Base-by-base conservation (phyloP, 768 basidiomycete genomes). In the Boletus rubropictus region DNA sequence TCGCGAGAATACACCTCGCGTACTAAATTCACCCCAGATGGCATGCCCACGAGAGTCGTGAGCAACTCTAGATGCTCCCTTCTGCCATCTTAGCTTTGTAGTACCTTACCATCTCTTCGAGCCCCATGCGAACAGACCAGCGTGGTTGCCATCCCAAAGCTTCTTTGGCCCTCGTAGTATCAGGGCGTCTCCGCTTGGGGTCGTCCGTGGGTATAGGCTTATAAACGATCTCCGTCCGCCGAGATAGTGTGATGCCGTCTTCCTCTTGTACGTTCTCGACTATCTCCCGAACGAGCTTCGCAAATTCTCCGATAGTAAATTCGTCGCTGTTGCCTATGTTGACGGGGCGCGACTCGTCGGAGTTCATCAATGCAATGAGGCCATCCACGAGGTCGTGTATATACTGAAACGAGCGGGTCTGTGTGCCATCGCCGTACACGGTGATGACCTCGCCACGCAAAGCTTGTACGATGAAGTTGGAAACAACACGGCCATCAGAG, bases 401-500 rank as follows among this genome's bases (percentile, higher is more conserved):
- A 71, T 95, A 99, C 71, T 95, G 93, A 81, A 95, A 93, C 11
- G 93, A 95, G 50, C 92, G 87, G 18, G 92, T 94, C 72, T 95
- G 92, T 36, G 70, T 81, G 55, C 92, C 92, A 63, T 97, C 92
- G 42, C 93, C 91, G 63, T 94, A 95, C 37, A 97, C 91, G 39
- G 94, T 97, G 78, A 99, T 86, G 69, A 97, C 89, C 69, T 98
- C 86, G 41, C 92, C 94, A 59, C 85, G 88, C 44, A 99, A 81
- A 14, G 96, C 96, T 60, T 97, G 94, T 42, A 98, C 89, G 64
- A 96, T 95, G 69, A 99, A 99, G 73, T 99, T 99, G 62, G 92
- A 95, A 22, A 99, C 96, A 55, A 99, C 94, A 48, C 96, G 89
- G 12, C 96, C 96, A 62, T 98, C 96, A 62, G 81, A 80, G 7